Evolutionary conservation across 306 rosid species (phyloP).

Genomic region (Vachellia collinsii): DNA sequence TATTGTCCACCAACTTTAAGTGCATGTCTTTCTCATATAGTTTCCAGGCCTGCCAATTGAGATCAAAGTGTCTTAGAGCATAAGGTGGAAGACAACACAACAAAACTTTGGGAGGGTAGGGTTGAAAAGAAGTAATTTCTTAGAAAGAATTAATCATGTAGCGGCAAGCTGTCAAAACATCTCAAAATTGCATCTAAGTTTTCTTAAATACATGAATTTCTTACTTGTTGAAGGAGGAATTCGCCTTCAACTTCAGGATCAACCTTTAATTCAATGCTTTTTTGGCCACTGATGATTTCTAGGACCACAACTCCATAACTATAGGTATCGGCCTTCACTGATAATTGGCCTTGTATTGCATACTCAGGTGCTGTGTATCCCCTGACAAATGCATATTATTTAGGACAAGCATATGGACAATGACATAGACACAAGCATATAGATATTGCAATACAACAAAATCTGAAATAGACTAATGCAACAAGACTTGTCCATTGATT

Average conservation of each 20-base stretch:
- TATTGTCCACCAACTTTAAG: conserved; percentile 52
- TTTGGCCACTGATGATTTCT: conserved; percentile 68
- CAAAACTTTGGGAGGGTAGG: background rate
- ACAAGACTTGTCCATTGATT: background rate
- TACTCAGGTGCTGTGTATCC: conserved; percentile 83
- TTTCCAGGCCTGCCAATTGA: conserved; percentile 58
- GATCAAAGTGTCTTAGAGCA: background rate
- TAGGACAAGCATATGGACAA: background rate
- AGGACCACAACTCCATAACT: conserved; percentile 74
- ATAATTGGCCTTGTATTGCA: conserved; percentile 75
- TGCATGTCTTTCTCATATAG: conserved; percentile 49
- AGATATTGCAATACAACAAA: background rate
- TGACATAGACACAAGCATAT: background rate
- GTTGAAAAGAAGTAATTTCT: background rate
- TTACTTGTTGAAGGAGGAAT: conserved; percentile 69
- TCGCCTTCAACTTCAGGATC: conserved; percentile 46
- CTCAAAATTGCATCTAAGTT: background rate
- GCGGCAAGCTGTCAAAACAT: background rate
- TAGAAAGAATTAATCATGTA: background rate
- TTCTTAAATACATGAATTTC: conserved; percentile 19
- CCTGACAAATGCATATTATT: conserved; percentile 37
- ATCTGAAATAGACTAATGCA: background rate
- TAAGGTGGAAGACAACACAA: background rate
- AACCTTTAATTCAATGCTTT: conserved; percentile 48
- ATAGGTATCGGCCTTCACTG: conserved; percentile 62